Base-by-base conservation (phyloP, 2,329 filamentous ascomycete species). In the Pyrenophora tritici-repentis region DNA sequence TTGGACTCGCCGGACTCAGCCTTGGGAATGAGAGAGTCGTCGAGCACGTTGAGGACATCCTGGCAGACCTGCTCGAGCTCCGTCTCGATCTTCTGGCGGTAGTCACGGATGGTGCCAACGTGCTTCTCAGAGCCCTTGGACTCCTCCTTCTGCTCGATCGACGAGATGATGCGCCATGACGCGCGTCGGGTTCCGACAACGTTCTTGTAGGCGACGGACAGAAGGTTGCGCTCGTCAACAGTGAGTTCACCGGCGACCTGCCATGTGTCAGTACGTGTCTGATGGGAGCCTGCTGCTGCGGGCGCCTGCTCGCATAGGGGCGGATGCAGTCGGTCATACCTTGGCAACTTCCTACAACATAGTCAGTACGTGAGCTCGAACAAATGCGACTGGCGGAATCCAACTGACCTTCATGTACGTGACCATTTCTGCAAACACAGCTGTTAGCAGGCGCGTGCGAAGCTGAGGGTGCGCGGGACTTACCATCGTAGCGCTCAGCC, bases 101-200 rank as follows among this genome's bases (percentile, higher is more conserved):
- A 97, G 78, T 96, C 91, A 84, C 94, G 94, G 83, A 97, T 97
- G 62, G 94, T 85, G 69, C 81, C 78, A 66, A 97, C 91, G 81
- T 97, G 92, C 68, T 86, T 84, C 68, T 91, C 88, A 80, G 93
- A 95, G 83, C 92, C 92, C 88, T 97, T 97, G 75, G 90, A 94
- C 83, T 97, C 93, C 83, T 97, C 93, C 86, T 97, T 97, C 82
- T 97, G 93, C 86, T 97, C 93, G 74, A 97, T 97, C 70, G 91
- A 96, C 75, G 92, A 94, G 74, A 97, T 90, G 78, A 97, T 97
- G 84, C 92, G 90, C 92, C 92, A 97, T 63, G 92, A 97, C 63
- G 92, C 92, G 86, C 92, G 92, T 77, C 92, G 89, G 70, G 92
- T 90, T 78, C 92, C 92, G 74, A 97, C 94, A 76, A 97, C 92